Evolutionary conservation across 139 green algal species (phyloP), one percentile per base, ranked within the genome.

Genomic region (Parachlorella kessleri): DNA sequence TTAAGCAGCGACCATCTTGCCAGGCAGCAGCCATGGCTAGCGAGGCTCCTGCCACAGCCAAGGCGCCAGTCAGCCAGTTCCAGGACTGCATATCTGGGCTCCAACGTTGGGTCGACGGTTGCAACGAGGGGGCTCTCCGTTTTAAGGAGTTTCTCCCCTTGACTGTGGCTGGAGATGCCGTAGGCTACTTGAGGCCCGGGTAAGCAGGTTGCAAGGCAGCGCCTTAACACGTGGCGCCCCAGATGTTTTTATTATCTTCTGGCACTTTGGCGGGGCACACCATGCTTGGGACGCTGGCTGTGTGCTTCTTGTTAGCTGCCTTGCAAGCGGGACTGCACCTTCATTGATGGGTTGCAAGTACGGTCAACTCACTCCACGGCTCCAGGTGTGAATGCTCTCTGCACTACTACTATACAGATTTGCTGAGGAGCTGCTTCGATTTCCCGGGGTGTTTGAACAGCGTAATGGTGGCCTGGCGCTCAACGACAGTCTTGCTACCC

Each of bases 381-480:
- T 28, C 48, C 21, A 59, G 48, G 14, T 28, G 14, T 59, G 48
- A 59, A 14, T 59, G 48, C 14, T 18, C 48, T 28, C 14, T 6
- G 28, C 39, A 4, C 39, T 63, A 28, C 6, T 32, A 3, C 5
- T 3, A 30, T 71, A 54, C 81, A 92, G 89, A 35, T 92, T 92
- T 76, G 70, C 82, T 14, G 74, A 91, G 54, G 64, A 84, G 10
- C 68, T 92, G 10, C 55, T 76, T 4, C 59, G 68, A 6, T 90
- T 88, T 54, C 73, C 78, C 0, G 72, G 86, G 2, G 79, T 86
- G 21, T 93, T 93, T 40, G 18, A 80, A 28, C 63, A 41, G 76
- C 32, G 10, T 14, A 24, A 8, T 37, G 42, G 35, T 24, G 70
- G n/a, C 55, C 76, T 90, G 26, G 30, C 55, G 2, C 63, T 89